A percentile compares a stretch with the other conserved stretches of the same genome.
Evolutionary conservation across 495 filamentous ascomycete genomes (phyloP).

Genomic region (Podospora sp.): DNA sequence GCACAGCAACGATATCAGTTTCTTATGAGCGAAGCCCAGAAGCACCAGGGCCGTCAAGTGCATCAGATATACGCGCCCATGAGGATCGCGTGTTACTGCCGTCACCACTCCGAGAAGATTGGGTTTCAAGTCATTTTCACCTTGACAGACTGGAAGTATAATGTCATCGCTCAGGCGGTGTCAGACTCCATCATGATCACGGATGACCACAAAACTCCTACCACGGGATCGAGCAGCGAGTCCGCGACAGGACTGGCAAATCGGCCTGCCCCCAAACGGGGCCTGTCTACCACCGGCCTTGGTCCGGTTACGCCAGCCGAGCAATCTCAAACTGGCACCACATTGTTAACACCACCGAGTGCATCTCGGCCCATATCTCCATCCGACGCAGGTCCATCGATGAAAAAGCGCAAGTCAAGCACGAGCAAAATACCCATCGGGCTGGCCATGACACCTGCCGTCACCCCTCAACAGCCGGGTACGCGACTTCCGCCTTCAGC

Average conservation of each 20-base stretch:
- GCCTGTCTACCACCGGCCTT: background rate
- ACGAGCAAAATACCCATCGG: slow-evolving; percentile 13
- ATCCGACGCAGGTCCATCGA: slow-evolving; percentile 25
- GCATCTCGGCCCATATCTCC: slow-evolving; percentile 76
- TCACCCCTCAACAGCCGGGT: background rate
- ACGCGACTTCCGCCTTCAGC: background rate
- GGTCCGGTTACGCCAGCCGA: slow-evolving; percentile 8
- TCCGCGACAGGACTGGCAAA: background rate
- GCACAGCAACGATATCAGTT: background rate
- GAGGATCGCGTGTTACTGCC: slow-evolving; percentile 97
- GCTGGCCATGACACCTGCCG: slow-evolving; percentile 24
- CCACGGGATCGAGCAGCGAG: background rate
- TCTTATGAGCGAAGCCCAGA: background rate
- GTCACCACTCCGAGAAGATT: slow-evolving; percentile 87
- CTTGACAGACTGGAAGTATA: slow-evolving; percentile 74
- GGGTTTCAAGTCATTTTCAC: slow-evolving; percentile 96
- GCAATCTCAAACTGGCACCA: slow-evolving; percentile 46
- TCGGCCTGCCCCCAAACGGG: background rate
- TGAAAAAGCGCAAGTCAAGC: slow-evolving; percentile 26
- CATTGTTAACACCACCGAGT: slow-evolving; percentile 60
- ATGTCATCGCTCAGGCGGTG: slow-evolving; percentile 79
- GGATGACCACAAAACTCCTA: slow-evolving; percentile 90
- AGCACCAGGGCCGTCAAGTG: background rate
- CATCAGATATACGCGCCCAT: slow-evolving; percentile 79
- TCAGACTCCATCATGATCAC: slow-evolving; percentile 91